Base-by-base conservation (phyloP, 495 filamentous ascomycete genomes). In the Cercophora newfieldiana region DNA sequence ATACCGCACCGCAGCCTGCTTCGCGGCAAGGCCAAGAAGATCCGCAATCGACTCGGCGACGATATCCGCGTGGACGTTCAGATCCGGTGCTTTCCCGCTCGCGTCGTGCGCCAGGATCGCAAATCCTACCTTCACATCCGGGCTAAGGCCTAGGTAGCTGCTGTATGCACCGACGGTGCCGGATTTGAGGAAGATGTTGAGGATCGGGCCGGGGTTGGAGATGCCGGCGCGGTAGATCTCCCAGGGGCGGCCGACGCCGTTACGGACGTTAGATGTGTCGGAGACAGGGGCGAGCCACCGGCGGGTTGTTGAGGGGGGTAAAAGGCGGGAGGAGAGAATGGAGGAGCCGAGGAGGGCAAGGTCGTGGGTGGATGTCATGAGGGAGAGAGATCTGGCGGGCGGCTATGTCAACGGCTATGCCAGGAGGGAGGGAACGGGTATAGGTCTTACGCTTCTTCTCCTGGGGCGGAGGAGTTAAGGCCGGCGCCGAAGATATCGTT, bases 241-340 rank as follows among this genome's bases (percentile, higher is more conserved):
- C 81, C 82, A 85, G 0, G 84, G 84, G 0, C 78, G 75, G 7
- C 83, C 82, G 24, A 85, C 74, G 14, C 72, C 70, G 37, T 72
- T 61, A 1, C 63, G 64, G 0, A 79, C 59, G 16, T 70, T 72
- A 3, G 81, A 74, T 8, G 80, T 81, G 59, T 78, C 74, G 3
- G 73, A 49, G 25, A 58, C 8, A 1, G 83, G 82, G 65, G 83
- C 82, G 61, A 87, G 64, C 83, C 81, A 86, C 37, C 74, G 59
- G 65, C 81, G 76, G 0, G 83, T 86, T 10, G 67, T 50, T 5
- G 67, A 57, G 0, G 74, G 63, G 0, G 73, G 59, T 3, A 84
- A 66, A 5, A 85, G 73, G 0, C 71, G 67, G 19, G 72, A 79
- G 50, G 72, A 74, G 19, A 86, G 76, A 51, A 86, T 81, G 16